These are phyloP conservation scores for Fusarium piperis DNA, from an alignment of 2,329 filamentous ascomycete species.

Conservation along the genomic window DNA sequence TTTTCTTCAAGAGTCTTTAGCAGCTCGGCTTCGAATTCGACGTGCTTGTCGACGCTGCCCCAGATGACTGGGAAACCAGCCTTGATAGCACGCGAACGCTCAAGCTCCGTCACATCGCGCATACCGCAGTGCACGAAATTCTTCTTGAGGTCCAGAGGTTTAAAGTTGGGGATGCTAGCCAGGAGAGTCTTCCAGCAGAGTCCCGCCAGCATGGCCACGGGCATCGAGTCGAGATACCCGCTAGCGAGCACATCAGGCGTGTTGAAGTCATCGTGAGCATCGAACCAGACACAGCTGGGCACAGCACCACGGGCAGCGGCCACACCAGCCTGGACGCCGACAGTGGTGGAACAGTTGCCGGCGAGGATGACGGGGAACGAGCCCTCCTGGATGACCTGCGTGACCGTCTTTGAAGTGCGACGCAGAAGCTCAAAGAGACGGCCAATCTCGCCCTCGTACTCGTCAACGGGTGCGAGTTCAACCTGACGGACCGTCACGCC, in stretches of 20 bases:
- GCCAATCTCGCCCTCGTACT: conserved; percentile 52
- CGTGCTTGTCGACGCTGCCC: conserved; percentile 29
- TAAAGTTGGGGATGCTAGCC: conserved; percentile 32
- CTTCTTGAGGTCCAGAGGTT: conserved; percentile 24
- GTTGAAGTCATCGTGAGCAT: conserved; percentile 54
- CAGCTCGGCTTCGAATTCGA: conserved; percentile 28
- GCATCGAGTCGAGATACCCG: conserved; percentile 44
- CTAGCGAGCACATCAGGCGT: conserved; percentile 40
- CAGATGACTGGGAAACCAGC: conserved; percentile 45
- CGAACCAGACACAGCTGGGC: conserved; percentile 52
- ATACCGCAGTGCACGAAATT: conserved; percentile 40
- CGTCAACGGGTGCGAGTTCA: conserved; percentile 43
- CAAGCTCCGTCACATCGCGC: conserved; percentile 43
- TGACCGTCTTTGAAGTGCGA: conserved; percentile 47
- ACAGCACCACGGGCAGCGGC: conserved; percentile 14
- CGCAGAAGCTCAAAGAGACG: conserved; percentile 52
- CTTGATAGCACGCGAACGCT: conserved; percentile 44
- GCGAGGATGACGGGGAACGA: conserved; percentile 53
- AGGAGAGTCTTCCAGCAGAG: conserved; percentile 39
- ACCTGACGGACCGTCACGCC: conserved; percentile 38
- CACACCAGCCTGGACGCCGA: conserved; percentile 50
- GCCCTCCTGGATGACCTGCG: conserved; percentile 31
- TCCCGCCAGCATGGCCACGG: conserved; percentile 40
- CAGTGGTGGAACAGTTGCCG: conserved; percentile 51
- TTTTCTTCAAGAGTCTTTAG: conserved; percentile 15